Percentiles rank a stretch among this genome's conserved stretches.
These are phyloP conservation scores for Camelina hispida DNA, from an alignment of 345 rosid species.

Conservation along the genomic window DNA sequence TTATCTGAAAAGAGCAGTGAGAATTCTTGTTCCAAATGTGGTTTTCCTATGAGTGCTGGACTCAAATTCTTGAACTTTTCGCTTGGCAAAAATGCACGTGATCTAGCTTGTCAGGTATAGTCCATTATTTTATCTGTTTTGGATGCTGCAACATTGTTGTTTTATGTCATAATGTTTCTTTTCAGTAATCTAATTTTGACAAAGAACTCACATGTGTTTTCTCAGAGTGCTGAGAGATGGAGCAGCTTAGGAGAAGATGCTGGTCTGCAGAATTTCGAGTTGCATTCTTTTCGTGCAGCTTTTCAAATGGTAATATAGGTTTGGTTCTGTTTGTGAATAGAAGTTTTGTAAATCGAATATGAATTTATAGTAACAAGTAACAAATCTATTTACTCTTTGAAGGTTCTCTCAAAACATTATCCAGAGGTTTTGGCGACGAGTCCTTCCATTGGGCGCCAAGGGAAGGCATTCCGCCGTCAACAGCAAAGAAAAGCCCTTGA, in stretches of 20 bases:
- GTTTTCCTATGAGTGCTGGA: conserved; percentile 83
- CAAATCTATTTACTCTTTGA: conserved; percentile 31
- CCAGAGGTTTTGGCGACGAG: conserved; percentile 63
- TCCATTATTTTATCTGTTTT: conserved; percentile 9
- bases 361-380: conserved; percentile 13
- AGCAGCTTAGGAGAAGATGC: conserved; percentile 67
- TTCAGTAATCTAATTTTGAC: not conserved
- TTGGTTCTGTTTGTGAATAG: conserved; percentile 14
- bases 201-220: conserved; percentile 15
- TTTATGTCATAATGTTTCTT: conserved; percentile 12
- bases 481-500: conserved; percentile 61
- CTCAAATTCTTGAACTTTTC: conserved; percentile 57
- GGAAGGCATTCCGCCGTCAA: conserved; percentile 82
- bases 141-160: conserved; percentile 18
- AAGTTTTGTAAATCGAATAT: not conserved
- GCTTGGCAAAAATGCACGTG: conserved; percentile 73
- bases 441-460: conserved; percentile 96
- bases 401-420: conserved; percentile 80
- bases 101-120: conserved; percentile 95
- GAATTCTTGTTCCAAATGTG: conserved; percentile 48
- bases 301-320: conserved; percentile 73
- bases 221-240: conserved; percentile 97
- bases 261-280: conserved; percentile 82
- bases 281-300: conserved; percentile 93
- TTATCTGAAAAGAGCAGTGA: conserved; percentile 64